Conservation (phyloP, 495 filamentous ascomycete genomes). For the Aspergillus panamensis region DNA sequence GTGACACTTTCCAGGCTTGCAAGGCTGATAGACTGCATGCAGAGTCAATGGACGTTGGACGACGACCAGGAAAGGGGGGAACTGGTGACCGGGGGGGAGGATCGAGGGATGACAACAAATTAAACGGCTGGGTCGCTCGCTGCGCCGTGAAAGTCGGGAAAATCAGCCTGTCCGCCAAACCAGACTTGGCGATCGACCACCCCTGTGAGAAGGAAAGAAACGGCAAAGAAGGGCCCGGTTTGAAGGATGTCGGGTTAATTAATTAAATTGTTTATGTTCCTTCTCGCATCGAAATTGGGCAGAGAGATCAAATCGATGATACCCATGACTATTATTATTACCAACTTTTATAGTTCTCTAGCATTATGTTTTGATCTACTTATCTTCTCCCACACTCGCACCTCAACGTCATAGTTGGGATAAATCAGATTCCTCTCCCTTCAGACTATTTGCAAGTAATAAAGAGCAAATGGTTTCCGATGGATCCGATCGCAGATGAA, state of each 20-base stretch:
- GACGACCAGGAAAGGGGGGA: conserved; percentile 6
- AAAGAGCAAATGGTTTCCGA: not conserved
- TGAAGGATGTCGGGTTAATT: no score
- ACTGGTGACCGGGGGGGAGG: not conserved
- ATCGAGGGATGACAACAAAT: conserved; percentile 8
- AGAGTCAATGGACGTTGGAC: conserved; percentile 4
- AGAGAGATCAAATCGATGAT: not conserved
- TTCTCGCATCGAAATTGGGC: not conserved
- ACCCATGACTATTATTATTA: not conserved
- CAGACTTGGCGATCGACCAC: conserved; percentile 21
- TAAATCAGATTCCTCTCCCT: not conserved
- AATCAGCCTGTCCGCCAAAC: conserved; percentile 17
- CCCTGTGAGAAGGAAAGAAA: not conserved
- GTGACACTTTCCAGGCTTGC: conserved; percentile 5
- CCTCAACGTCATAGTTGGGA: conserved; percentile 7
- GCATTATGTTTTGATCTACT: not conserved
- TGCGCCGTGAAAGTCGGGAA: conserved; percentile 15
- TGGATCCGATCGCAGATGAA: not conserved
- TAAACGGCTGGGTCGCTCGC: not conserved
- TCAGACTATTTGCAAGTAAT: not conserved
- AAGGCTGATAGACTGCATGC: conserved; percentile 4
- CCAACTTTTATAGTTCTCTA: not conserved
- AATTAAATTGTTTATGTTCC: not conserved
- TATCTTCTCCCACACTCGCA: conserved; percentile 4
- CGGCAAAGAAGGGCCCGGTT: not conserved